Percentiles rank a stretch among this genome's conserved stretches.
phyloP scores from a whole-genome alignment of 2,329 filamentous ascomycete genomes.

The Verruconis gallopava region DNA sequence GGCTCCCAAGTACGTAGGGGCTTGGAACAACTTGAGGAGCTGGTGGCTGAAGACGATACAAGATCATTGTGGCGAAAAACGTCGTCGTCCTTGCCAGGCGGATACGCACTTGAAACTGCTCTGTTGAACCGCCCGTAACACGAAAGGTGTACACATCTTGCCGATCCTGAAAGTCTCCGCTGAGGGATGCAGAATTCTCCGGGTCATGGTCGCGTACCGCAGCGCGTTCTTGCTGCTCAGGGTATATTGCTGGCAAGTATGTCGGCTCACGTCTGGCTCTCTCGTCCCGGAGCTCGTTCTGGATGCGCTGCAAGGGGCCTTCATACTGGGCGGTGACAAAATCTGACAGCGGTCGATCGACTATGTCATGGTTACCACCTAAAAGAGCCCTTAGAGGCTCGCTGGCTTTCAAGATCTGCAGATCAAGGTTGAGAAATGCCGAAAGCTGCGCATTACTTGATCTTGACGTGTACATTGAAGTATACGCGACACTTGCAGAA shows the following conservation, averaged over 20 bases:
- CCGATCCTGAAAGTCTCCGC: slow-evolving; percentile 20
- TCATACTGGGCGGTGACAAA: slow-evolving; percentile 29
- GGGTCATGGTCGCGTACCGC: slow-evolving; percentile 28
- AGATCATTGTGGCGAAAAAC: slow-evolving; percentile 10
- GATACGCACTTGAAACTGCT: slow-evolving; percentile 3
- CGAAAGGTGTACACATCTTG: slow-evolving; percentile 7
- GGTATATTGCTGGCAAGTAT: slow-evolving; percentile 37
- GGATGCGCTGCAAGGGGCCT: slow-evolving; percentile 31
- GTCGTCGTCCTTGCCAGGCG: slow-evolving; percentile 9
- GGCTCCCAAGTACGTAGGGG: slow-evolving; percentile 1
- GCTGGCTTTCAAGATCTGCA: slow-evolving; percentile 34
- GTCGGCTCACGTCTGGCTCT: slow-evolving; percentile 34
- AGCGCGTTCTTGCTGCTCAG: slow-evolving; percentile 27
- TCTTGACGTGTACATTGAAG: slow-evolving; percentile 13
- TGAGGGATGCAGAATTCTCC: slow-evolving; percentile 31
- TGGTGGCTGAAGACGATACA: slow-evolving; percentile 4
- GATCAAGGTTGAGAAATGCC: slow-evolving; percentile 35
- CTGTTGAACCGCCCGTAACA: slow-evolving; percentile 1
- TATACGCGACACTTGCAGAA: slow-evolving; percentile 1
- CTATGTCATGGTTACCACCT: slow-evolving; percentile 23
- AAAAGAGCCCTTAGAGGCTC: slow-evolving; percentile 31
- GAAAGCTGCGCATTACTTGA: slow-evolving; percentile 9
- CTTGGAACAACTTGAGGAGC: background rate
- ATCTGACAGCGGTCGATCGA: slow-evolving; percentile 29
- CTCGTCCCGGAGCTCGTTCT: slow-evolving; percentile 33